Evolutionary conservation across 371 early-diverging fungal genomes (phyloP).

Genomic region (Amoeboaphelidium protococcarum): DNA sequence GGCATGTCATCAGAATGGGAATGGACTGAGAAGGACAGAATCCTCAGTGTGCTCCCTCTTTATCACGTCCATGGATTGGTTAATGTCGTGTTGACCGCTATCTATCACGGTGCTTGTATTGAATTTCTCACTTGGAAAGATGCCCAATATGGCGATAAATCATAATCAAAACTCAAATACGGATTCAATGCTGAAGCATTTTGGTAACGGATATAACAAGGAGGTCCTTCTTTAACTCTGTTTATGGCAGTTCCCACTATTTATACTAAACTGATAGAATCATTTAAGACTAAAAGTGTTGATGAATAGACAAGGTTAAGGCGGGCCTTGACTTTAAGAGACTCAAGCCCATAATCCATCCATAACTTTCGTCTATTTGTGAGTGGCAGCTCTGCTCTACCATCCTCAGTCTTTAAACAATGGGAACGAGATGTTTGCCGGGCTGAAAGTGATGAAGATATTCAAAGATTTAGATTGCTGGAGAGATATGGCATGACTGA

Average conservation of each 20-base stretch:
- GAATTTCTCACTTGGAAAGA: constrained; percentile 48
- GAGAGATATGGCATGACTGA: neutral
- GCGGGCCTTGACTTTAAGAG: too few species aligned
- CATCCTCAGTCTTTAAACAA: constrained; percentile 3
- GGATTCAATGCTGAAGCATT: constrained; percentile 28
- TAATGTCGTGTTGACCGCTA: constrained; percentile 17
- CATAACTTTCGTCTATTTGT: too few species aligned
- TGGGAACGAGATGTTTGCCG: neutral
- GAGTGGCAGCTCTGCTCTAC: constrained; percentile 1
- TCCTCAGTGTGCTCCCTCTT: constrained; percentile 48
- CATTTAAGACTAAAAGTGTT: too few species aligned
- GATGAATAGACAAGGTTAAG: too few species aligned
- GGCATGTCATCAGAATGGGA: constrained; percentile 40
- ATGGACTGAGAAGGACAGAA: constrained; percentile 29
- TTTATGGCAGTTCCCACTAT: constrained; percentile 77
- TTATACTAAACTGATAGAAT: too few species aligned
- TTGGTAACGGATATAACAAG: constrained; percentile 26
- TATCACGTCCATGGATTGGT: constrained; percentile 48
- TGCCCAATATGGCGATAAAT: too few species aligned
- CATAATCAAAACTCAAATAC: too few species aligned
- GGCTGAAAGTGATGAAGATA: too few species aligned
- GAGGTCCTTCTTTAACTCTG: constrained; percentile 18
- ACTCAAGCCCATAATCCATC: too few species aligned
- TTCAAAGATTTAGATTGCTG: too few species aligned
- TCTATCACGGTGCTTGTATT: constrained; percentile 37